Percentiles rank a stretch among this genome's conserved stretches.
Evolutionary conservation across 148 eudicot species (phyloP).

Genomic region (Simmondsia chinensis): DNA sequence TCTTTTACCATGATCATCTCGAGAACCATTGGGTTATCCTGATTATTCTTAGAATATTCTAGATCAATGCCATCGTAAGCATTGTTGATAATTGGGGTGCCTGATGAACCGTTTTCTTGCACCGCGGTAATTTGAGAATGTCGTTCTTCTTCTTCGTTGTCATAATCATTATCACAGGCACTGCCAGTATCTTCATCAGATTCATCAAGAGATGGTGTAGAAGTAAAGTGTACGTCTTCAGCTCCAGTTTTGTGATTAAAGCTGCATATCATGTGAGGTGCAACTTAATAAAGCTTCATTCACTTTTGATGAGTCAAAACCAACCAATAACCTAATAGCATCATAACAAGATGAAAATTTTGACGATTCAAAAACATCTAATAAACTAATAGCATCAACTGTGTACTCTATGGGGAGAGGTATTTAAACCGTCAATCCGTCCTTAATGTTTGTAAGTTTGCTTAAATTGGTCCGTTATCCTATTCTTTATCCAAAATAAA

Average conservation of each 20-base stretch:
- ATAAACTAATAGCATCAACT: too few relatives aligned
- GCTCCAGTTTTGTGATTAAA: constrained; percentile 97
- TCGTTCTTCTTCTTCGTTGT: constrained; percentile 5
- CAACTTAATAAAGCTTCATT: too few relatives aligned
- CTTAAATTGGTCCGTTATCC: too few relatives aligned
- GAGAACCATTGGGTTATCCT: constrained; percentile 38
- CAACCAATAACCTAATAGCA: too few relatives aligned
- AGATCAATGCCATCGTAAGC: constrained; percentile 11
- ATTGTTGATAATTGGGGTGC: background rate
- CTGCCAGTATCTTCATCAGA: constrained; percentile 28
- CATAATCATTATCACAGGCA: constrained; percentile 15
- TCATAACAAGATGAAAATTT: too few relatives aligned
- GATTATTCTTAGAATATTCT: constrained; percentile 19
- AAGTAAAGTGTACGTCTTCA: constrained; percentile 84
- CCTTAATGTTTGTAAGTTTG: too few relatives aligned
- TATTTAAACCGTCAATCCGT: too few relatives aligned
- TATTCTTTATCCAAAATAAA: too few relatives aligned
- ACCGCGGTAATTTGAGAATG: constrained; percentile 6
- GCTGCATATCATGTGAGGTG: constrained; percentile 21
- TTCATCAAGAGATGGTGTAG: constrained; percentile 22
- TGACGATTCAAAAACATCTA: too few relatives aligned
- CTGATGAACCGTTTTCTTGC: constrained; percentile 11
- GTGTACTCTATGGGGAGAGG: too few relatives aligned
- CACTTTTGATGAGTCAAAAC: too few relatives aligned
- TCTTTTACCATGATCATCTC: constrained; percentile 85